Evolutionary conservation across 2,329 filamentous ascomycete genomes (phyloP).

Genomic region (Teratosphaeria pseudoeucalypti): DNA sequence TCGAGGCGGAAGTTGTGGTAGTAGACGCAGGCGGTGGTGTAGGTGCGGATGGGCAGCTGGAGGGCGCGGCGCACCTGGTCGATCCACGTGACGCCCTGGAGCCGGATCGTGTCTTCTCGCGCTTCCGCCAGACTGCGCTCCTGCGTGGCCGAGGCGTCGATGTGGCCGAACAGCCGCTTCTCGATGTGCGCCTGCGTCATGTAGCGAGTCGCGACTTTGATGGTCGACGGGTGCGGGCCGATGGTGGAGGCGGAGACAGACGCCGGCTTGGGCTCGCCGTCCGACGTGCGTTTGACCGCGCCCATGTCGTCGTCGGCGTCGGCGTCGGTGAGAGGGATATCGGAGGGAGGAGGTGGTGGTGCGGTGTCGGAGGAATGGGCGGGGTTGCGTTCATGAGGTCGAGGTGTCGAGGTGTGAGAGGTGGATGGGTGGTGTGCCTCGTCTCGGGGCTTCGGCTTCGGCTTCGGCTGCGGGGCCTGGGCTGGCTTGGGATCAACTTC

Average conservation of each 20-base stretch:
- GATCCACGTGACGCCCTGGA: slow-evolving; percentile 83
- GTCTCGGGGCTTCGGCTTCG: neutral
- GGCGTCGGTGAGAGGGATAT: neutral
- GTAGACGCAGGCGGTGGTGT: slow-evolving; percentile 81
- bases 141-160: slow-evolving; percentile 44
- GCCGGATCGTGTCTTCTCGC: slow-evolving; percentile 66
- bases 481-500: neutral
- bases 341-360: neutral
- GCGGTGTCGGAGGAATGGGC: neutral
- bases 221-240: slow-evolving; percentile 52
- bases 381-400: neutral
- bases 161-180: slow-evolving; percentile 46
- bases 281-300: slow-evolving; percentile 21
- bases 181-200: slow-evolving; percentile 73
- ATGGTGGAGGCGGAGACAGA: slow-evolving; percentile 7
- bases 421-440: neutral
- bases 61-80: slow-evolving; percentile 71
- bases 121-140: slow-evolving; percentile 40
- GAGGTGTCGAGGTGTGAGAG: neutral
- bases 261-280: slow-evolving; percentile 21
- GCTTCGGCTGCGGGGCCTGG: neutral
- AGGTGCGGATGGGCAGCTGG: slow-evolving; percentile 82
- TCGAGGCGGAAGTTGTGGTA: slow-evolving; percentile 88
- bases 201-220: slow-evolving; percentile 62
- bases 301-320: slow-evolving; percentile 13